Conservation (phyloP, 139 green algal species). For the Tetraselmis striata region DNA sequence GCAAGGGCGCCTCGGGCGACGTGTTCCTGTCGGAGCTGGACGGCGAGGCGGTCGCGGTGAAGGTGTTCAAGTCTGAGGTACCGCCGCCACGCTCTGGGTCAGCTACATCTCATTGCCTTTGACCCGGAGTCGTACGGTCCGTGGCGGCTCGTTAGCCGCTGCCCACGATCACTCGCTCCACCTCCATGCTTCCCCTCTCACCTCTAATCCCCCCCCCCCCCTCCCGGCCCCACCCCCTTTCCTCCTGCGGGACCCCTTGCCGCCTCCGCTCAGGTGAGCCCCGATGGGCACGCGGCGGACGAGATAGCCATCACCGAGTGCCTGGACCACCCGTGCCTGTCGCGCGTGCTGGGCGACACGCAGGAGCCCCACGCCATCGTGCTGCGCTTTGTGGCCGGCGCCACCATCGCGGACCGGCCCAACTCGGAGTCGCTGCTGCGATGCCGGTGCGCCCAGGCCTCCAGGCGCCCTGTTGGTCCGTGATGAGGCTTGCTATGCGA, state of each 20-base stretch:
- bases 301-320: slow-evolving; percentile 60
- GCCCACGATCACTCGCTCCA: too few relatives aligned
- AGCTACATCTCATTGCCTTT: too few relatives aligned
- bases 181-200: too few relatives aligned
- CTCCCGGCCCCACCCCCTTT: too few relatives aligned
- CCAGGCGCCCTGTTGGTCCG: too few relatives aligned
- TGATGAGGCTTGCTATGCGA: too few relatives aligned
- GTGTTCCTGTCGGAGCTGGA: slow-evolving; percentile 40
- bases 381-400: slow-evolving; percentile 44
- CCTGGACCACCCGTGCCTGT: slow-evolving; percentile 60
- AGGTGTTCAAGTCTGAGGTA: slow-evolving; percentile 61
- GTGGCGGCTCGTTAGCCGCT: too few relatives aligned
- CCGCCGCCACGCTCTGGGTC: too few relatives aligned
- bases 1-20: slow-evolving; percentile 70
- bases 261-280: background rate
- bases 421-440: slow-evolving; percentile 56
- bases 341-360: slow-evolving; percentile 41
- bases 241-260: background rate
- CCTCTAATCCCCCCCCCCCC: too few relatives aligned
- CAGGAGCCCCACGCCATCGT: slow-evolving; percentile 29
- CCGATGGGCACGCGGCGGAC: slow-evolving; percentile 47
- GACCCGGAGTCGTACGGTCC: too few relatives aligned
- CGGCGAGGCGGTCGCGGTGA: slow-evolving; percentile 57
- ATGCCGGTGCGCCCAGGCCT: slow-evolving; percentile 52
- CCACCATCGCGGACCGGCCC: slow-evolving; percentile 52